Conservation (phyloP, 495 filamentous ascomycete species). For the Talaromyces trachyspermus region DNA sequence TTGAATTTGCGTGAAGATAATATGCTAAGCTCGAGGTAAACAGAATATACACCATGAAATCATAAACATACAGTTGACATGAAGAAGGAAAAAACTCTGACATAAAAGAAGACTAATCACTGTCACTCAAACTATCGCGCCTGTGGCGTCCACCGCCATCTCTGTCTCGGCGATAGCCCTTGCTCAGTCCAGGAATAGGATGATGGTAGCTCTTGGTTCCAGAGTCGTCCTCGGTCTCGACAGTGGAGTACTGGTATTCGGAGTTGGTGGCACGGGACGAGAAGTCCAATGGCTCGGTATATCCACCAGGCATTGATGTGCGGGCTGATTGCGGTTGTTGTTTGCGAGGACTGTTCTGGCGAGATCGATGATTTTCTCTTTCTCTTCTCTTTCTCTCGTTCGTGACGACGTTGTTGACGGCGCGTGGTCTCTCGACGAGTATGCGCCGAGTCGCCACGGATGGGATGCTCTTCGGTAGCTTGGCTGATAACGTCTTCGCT, state of each 20-base stretch:
- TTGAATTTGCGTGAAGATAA: background rate
- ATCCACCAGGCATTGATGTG: slow-evolving; percentile 39
- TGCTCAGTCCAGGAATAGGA: slow-evolving; percentile 65
- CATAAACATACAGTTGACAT: slow-evolving; percentile 3
- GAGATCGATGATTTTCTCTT: slow-evolving; percentile 19
- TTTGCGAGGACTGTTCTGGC: slow-evolving; percentile 32
- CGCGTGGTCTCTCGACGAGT: slow-evolving; percentile 29
- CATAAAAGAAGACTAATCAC: slow-evolving; percentile 20
- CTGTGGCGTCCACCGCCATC: slow-evolving; percentile 33
- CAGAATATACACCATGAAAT: background rate
- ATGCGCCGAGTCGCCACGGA: slow-evolving; percentile 29
- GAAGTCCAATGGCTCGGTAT: slow-evolving; percentile 50
- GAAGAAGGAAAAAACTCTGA: background rate
- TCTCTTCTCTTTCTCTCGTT: background rate
- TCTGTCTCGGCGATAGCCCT: slow-evolving; percentile 32
- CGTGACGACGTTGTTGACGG: slow-evolving; percentile 3
- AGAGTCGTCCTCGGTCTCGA: slow-evolving; percentile 48
- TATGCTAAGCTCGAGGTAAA: background rate
- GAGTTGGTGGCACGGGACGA: slow-evolving; percentile 37
- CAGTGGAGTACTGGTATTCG: slow-evolving; percentile 41
- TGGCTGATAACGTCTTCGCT: slow-evolving; percentile 49
- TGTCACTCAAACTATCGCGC: slow-evolving; percentile 50
- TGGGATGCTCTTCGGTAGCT: slow-evolving; percentile 41
- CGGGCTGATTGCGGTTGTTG: slow-evolving; percentile 21
- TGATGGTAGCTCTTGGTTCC: slow-evolving; percentile 80